Evolutionary conservation across 2,329 filamentous ascomycete genomes (phyloP).

Genomic region (Ceratocystis alfenasii): DNA sequence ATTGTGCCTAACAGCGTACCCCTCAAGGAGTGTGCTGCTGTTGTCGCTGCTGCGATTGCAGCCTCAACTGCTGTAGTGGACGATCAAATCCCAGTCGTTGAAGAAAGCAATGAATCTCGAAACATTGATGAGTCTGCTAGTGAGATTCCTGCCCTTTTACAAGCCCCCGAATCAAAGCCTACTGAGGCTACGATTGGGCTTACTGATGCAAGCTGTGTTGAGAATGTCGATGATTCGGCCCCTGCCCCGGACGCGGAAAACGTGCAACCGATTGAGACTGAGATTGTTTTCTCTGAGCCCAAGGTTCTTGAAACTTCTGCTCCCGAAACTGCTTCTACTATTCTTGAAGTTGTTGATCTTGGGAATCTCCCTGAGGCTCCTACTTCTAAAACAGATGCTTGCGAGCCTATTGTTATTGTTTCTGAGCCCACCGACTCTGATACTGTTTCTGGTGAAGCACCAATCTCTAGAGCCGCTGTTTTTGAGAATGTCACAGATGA

Average conservation of each 20-base stretch:
- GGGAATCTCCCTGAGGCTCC: background rate
- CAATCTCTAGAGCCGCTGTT: background rate
- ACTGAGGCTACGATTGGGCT: background rate
- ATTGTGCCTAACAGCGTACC: background rate
- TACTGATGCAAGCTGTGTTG: constrained; percentile 10
- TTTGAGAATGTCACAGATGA: background rate
- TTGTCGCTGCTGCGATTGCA: background rate
- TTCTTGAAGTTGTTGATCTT: background rate
- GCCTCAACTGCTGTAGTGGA: background rate
- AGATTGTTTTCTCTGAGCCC: constrained; percentile 1
- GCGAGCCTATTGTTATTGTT: background rate
- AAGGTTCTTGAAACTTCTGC: background rate
- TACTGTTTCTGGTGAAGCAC: background rate
- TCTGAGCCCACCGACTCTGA: constrained; percentile 1
- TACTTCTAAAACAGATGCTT: background rate
- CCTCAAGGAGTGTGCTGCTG: background rate
- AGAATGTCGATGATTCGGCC: constrained; percentile 16
- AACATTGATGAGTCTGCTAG: constrained; percentile 15
- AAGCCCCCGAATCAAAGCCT: no score
- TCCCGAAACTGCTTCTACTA: background rate
- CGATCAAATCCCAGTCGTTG: background rate
- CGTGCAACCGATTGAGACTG: constrained; percentile 4
- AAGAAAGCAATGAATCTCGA: background rate
- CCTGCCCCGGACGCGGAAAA: background rate
- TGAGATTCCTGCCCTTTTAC: background rate